A percentile compares a stretch with the other conserved stretches of the same genome.
Conservation (phyloP, 1,284 basidiomycete genomes). For the Puccinia novopanici region DNA sequence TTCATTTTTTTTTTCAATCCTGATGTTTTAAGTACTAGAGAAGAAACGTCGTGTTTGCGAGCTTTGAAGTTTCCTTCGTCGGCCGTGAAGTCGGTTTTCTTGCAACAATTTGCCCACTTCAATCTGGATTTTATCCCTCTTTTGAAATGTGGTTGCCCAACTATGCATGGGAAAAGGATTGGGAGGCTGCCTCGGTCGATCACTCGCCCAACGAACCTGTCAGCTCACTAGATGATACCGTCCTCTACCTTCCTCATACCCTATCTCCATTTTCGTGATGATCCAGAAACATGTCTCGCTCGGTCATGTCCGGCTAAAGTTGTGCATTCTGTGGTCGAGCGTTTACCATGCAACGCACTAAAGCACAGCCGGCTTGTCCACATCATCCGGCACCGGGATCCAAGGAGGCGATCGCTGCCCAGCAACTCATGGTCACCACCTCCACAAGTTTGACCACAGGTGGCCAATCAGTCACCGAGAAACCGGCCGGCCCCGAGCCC, state of each 20-base stretch:
- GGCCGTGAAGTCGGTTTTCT: no score
- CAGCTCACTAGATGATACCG: conserved; percentile 42
- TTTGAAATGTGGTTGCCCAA: conserved; percentile 46
- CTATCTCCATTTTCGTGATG: not conserved
- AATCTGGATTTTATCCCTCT: no score
- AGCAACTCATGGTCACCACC: conserved; percentile 44
- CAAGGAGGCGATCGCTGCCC: conserved; percentile 49
- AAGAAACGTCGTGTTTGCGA: no score
- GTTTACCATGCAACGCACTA: conserved; percentile 41
- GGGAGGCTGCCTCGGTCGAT: conserved; percentile 47
- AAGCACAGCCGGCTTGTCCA: conserved; percentile 41
- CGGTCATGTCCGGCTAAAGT: conserved; percentile 39
- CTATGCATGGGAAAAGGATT: conserved; percentile 49
- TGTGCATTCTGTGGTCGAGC: conserved; percentile 50
- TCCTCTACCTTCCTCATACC: not conserved
- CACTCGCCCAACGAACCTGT: conserved; percentile 34
- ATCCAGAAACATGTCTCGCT: conserved; percentile 36
- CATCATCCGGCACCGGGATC: conserved; percentile 51
- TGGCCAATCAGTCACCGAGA: conserved; percentile 43
- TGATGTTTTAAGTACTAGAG: no score
- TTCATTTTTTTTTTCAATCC: no score
- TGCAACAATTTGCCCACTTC: no score
- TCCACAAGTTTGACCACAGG: conserved; percentile 25
- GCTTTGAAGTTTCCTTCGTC: no score
- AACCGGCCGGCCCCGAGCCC: conserved; percentile 49